These are phyloP conservation scores for Durio zibethinus DNA, from an alignment of 345 rosid genomes.

Conservation along the genomic window DNA sequence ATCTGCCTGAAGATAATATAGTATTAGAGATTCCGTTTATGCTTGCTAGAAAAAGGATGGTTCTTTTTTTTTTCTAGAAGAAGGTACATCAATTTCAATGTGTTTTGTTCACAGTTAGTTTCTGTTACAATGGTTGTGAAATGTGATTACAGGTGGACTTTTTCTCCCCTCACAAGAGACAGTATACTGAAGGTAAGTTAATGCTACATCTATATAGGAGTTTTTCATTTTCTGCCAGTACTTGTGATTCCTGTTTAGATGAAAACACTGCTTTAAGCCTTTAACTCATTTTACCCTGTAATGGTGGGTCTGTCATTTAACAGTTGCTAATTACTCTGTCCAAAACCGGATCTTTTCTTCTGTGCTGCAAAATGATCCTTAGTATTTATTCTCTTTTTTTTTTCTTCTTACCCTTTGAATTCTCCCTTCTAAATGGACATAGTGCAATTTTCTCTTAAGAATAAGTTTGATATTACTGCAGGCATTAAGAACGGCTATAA, in stretches of 20 bases:
- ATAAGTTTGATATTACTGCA: slow-evolving; percentile 18
- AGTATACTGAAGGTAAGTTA: slow-evolving; percentile 68
- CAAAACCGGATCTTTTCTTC: background rate
- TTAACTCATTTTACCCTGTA: background rate
- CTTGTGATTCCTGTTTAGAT: background rate
- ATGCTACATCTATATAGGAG: background rate
- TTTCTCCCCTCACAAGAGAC: slow-evolving; percentile 72
- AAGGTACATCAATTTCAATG: background rate
- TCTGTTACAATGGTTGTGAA: slow-evolving; percentile 4
- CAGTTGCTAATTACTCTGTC: background rate
- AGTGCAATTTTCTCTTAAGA: background rate
- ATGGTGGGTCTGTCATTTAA: background rate
- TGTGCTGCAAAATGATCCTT: background rate
- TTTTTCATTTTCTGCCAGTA: background rate
- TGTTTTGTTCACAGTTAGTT: background rate
- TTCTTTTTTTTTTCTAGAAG: background rate
- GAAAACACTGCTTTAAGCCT: background rate
- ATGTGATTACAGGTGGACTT: slow-evolving; percentile 67
- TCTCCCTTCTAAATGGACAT: background rate
- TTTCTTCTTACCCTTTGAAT: background rate
- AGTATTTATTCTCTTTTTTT: background rate
- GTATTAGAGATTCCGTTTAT: background rate
- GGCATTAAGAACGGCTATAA: slow-evolving; percentile 63
- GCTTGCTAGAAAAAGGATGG: background rate
- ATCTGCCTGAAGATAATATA: background rate